Base-by-base conservation (phyloP, 768 basidiomycete species). In the Pisolithus orientalis region DNA sequence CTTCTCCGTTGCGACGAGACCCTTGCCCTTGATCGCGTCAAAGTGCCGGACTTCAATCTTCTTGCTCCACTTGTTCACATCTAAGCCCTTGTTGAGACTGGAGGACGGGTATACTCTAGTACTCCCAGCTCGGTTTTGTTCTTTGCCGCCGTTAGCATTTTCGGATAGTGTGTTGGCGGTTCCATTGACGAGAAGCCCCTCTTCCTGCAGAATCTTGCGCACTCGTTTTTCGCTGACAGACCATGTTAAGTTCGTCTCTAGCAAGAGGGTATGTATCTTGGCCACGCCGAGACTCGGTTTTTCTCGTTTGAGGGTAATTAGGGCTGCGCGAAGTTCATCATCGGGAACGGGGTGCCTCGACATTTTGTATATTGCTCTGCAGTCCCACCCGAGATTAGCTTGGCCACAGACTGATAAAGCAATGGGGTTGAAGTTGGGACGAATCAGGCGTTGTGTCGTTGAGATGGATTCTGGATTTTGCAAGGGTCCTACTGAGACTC, bases 161-260 rank as follows among this genome's bases (percentile, higher is more conserved):
- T 48, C 59, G 1, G 49, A 51, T n/a, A 2, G 21, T 21, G 59
- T 63, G 21, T 79, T 34, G 11, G 13, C 34, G 13, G 5, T 32
- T 11, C 31, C 31, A 24, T 44, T 44, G 21, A 10, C n/a, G 6
- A 44, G 67, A 31, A 85, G 70, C 0, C 80, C 82, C 53, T 80
- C 77, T 17, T 62, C 70, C 56, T 87, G 84, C 2, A 93, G 69
- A 45, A 87, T 70, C 65, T 88, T 92, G 44, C 83, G 72, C 4
- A 85, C 77, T 24, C 92, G 79, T 62, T 91, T 93, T 67, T 94
- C 92, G 64, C 88, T 89, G 57, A 93, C 87, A 0, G 76, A 65
- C 89, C 90, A 94, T 24, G 77, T 72, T 2, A 87, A 79, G 57
- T 87, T 70, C 9, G 72, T 68, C 11, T 74, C 65, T 11, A 85